Percentiles rank a stretch among this genome's conserved stretches.
phyloP scores from a whole-genome alignment of 1,139 yeast genomes.

The Eremothecium sinecaudum region DNA sequence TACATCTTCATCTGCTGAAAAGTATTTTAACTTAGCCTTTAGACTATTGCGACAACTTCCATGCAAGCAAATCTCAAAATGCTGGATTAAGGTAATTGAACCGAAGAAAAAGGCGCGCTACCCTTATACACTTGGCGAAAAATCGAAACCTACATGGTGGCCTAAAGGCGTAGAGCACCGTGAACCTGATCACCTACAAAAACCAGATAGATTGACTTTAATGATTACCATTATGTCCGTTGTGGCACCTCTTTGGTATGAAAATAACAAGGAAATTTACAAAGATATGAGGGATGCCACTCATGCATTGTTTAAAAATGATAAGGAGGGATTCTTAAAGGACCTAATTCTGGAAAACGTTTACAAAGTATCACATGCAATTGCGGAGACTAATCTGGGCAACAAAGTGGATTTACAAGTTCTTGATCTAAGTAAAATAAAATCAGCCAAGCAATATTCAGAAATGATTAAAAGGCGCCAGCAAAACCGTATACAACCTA shows the following conservation, averaged over 20 bases:
- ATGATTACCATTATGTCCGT: conserved; percentile 36
- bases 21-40: conserved; percentile 14
- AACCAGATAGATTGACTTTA: conserved; percentile 44
- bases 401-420: not conserved
- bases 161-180: conserved; percentile 48
- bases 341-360: conserved; percentile 11
- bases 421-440: conserved; percentile 3
- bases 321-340: conserved; percentile 8
- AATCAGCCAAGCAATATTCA: not conserved
- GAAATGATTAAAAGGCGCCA: conserved; percentile 1
- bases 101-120: conserved; percentile 56
- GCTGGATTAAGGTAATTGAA: conserved; percentile 57
- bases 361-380: conserved; percentile 12
- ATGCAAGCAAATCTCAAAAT: conserved; percentile 55
- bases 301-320: conserved; percentile 14
- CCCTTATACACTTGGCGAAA: conserved; percentile 50
- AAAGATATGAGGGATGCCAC: conserved; percentile 14
- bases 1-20: conserved; percentile 7
- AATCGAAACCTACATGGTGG: conserved; percentile 62
- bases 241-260: conserved; percentile 13
- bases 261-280: conserved; percentile 10
- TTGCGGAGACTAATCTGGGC: not conserved
- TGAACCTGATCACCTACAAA: conserved; percentile 67
- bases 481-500: not conserved
- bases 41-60: conserved; percentile 41